Conservation (phyloP, 2,329 filamentous ascomycete species). For the Pseudogymnoascus destructans region DNA sequence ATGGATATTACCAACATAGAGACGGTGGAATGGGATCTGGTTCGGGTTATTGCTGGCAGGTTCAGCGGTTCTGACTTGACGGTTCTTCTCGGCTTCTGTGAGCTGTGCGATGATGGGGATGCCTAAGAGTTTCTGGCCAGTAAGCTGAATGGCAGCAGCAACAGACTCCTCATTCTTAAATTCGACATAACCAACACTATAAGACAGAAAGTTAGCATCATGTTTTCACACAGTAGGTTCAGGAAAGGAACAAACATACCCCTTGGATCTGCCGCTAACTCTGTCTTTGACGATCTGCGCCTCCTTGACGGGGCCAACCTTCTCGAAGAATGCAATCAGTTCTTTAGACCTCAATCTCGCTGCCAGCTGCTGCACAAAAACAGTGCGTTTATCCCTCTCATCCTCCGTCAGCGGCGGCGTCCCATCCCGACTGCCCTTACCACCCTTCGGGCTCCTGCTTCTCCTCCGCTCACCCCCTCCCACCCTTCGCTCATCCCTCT, state of each 20-base stretch:
- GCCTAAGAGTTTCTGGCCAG: slow-evolving; percentile 94
- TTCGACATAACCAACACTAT: slow-evolving; percentile 95
- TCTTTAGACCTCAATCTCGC: slow-evolving; percentile 85
- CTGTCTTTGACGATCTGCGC: slow-evolving; percentile 98
- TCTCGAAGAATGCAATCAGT: slow-evolving; percentile 89
- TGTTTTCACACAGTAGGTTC: background rate
- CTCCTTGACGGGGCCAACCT: slow-evolving; percentile 86
- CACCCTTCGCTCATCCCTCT: slow-evolving; percentile 32
- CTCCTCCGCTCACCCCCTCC: slow-evolving; percentile 28
- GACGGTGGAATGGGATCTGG: slow-evolving; percentile 87
- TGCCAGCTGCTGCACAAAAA: slow-evolving; percentile 97
- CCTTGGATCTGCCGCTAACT: slow-evolving; percentile 93
- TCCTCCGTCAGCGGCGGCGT: slow-evolving; percentile 79
- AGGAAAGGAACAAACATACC: slow-evolving; percentile 43
- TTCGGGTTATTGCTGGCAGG: slow-evolving; percentile 55
- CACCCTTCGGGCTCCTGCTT: slow-evolving; percentile 29
- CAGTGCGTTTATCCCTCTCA: slow-evolving; percentile 89
- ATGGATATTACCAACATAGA: slow-evolving; percentile 98
- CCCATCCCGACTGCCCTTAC: slow-evolving; percentile 31
- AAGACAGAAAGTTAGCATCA: slow-evolving; percentile 27
- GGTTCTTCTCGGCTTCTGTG: slow-evolving; percentile 98
- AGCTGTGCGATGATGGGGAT: slow-evolving; percentile 97
- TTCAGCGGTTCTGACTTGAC: slow-evolving; percentile 77
- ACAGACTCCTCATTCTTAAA: slow-evolving; percentile 96
- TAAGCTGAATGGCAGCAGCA: slow-evolving; percentile 86